A percentile compares a stretch with the other conserved stretches of the same genome.
phyloP scores from a whole-genome alignment of 1,139 yeast species.

The Sugiyamaella xylanicola region DNA sequence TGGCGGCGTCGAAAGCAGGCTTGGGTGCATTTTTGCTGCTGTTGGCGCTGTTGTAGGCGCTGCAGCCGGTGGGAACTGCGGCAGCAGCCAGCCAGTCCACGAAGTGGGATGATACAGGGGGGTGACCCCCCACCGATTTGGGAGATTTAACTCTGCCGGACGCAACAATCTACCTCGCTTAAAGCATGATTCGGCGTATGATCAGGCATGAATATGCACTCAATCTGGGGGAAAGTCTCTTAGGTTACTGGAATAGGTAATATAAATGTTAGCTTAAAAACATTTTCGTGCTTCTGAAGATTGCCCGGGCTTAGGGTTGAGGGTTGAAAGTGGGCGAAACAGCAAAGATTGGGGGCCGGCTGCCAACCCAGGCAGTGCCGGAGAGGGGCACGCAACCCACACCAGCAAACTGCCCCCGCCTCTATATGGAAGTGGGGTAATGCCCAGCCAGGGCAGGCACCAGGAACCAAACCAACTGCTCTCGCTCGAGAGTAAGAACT shows the following conservation, averaged over 20 bases:
- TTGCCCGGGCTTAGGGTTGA: neutral
- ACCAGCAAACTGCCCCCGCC: too few relatives aligned
- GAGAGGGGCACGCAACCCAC: too few relatives aligned
- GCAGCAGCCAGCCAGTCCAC: neutral
- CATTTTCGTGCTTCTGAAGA: neutral
- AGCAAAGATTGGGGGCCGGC: neutral
- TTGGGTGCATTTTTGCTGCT: too few relatives aligned
- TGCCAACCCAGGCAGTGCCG: too few relatives aligned
- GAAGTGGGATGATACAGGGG: neutral
- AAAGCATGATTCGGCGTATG: slow-evolving; percentile 4
- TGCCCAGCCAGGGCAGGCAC: too few relatives aligned
- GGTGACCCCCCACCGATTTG: slow-evolving; percentile 10
- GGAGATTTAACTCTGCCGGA: neutral
- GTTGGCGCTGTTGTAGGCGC: neutral
- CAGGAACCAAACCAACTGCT: too few relatives aligned
- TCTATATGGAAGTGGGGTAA: too few relatives aligned
- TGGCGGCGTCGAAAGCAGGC: too few relatives aligned
- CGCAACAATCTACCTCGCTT: slow-evolving; percentile 11
- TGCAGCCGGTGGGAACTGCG: neutral
- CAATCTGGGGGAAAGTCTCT: slow-evolving; percentile 14
- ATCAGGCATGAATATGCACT: slow-evolving; percentile 2
- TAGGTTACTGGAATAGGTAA: slow-evolving; percentile 4
- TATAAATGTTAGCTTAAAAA: slow-evolving; percentile 10
- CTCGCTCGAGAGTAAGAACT: too few relatives aligned
- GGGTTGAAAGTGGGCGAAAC: neutral